A percentile compares a stretch with the other conserved stretches of the same genome.
phyloP scores from a whole-genome alignment of 495 filamentous ascomycete species.

The Penicillium soppii region DNA sequence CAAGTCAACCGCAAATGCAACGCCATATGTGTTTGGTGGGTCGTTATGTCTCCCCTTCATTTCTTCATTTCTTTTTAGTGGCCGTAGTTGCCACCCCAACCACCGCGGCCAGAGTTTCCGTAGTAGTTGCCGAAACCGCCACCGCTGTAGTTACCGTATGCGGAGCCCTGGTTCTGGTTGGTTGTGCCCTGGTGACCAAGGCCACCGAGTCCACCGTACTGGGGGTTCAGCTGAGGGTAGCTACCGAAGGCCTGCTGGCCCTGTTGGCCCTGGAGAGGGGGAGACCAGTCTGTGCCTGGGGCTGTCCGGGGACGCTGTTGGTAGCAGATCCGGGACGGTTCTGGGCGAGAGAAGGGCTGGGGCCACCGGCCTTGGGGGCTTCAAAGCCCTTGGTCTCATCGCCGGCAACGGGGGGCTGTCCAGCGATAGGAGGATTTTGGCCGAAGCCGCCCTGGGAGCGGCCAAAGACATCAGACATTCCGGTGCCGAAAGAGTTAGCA shows the following conservation, averaged over 20 bases:
- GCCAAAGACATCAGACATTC: slow-evolving; percentile 76
- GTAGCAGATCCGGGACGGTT: slow-evolving; percentile 81
- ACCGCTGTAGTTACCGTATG: slow-evolving; percentile 56
- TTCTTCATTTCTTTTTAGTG: slow-evolving; percentile 10
- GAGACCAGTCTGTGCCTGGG: slow-evolving; percentile 56
- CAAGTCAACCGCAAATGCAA: slow-evolving; percentile 38
- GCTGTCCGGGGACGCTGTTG: slow-evolving; percentile 66
- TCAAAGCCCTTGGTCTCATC: slow-evolving; percentile 80
- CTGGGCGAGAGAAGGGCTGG: slow-evolving; percentile 80
- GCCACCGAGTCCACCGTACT: slow-evolving; percentile 70
- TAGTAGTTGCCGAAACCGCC: slow-evolving; percentile 74
- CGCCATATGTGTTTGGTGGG: slow-evolving; percentile 33
- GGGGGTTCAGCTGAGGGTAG: slow-evolving; percentile 74
- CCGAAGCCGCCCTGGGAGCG: slow-evolving; percentile 67
- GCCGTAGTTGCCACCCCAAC: slow-evolving; percentile 16
- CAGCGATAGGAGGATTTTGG: slow-evolving; percentile 65
- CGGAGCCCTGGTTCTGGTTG: slow-evolving; percentile 61
- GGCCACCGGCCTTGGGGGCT: slow-evolving; percentile 71
- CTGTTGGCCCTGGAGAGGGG: slow-evolving; percentile 72
- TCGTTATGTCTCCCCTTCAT: slow-evolving; percentile 9
- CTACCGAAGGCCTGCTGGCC: slow-evolving; percentile 67
- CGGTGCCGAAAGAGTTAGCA: slow-evolving; percentile 61
- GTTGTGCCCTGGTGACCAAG: slow-evolving; percentile 62
- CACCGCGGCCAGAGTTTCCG: slow-evolving; percentile 32
- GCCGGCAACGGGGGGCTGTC: slow-evolving; percentile 57